These are phyloP conservation scores for Nymphaea thermarum DNA, from an alignment of 164 flowering plant genomes.

Conservation along the genomic window DNA sequence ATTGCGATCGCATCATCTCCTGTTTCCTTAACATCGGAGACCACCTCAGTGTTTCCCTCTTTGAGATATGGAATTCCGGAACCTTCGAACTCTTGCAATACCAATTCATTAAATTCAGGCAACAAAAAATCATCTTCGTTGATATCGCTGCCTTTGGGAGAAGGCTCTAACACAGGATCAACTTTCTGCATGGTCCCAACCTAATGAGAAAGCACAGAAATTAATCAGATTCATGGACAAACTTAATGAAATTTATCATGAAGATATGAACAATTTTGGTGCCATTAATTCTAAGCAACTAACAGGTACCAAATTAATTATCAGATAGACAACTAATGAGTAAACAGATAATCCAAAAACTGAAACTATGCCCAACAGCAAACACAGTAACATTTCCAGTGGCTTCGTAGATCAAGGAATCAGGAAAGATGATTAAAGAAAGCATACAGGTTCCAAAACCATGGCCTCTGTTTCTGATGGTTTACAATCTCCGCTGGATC, in stretches of 20 bases:
- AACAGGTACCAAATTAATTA: background rate
- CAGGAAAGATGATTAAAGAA: background rate
- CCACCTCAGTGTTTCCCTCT: conserved; percentile 17
- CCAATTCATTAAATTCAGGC: conserved; percentile 51
- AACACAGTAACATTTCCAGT: too few relatives aligned
- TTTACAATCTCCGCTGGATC: background rate
- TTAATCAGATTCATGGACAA: background rate
- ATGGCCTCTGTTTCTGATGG: background rate
- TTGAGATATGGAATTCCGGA: conserved; percentile 19
- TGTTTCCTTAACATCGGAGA: background rate
- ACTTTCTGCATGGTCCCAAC: background rate
- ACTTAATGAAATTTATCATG: too few relatives aligned
- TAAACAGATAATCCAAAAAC: background rate
- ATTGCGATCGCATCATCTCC: conserved; percentile 14
- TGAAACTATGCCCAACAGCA: background rate
- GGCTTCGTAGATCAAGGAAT: background rate
- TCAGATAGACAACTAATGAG: background rate
- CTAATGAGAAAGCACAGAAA: background rate
- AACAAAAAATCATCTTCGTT: conserved; percentile 42
- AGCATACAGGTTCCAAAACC: background rate
- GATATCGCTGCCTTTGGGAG: background rate
- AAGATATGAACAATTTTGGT: background rate
- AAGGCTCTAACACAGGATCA: background rate
- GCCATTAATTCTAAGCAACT: background rate
- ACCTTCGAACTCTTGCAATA: conserved; percentile 31